Conservation (phyloP, 305 asterid genomes). For the Withania somnifera region DNA sequence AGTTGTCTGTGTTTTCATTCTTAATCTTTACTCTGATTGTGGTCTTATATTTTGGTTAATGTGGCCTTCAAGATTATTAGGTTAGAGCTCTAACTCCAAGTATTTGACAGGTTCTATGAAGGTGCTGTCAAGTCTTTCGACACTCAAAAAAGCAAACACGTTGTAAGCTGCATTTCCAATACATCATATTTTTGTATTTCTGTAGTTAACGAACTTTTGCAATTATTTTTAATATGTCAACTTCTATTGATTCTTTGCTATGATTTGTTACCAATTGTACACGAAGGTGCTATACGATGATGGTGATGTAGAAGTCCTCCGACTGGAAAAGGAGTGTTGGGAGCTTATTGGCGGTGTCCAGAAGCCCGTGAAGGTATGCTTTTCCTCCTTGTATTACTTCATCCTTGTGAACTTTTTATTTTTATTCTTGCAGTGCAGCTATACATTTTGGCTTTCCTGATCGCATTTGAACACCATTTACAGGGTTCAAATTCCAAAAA, state of each 20-base stretch:
- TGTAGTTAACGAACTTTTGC: not conserved
- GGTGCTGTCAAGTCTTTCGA: constrained; percentile 80
- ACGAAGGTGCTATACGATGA: constrained; percentile 74
- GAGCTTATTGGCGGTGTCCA: constrained; percentile 41
- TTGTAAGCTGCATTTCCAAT: constrained; percentile 42
- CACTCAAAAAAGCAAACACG: constrained; percentile 68
- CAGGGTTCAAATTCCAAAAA: constrained; percentile 59
- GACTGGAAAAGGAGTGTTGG: constrained; percentile 85
- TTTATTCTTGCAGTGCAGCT: not conserved
- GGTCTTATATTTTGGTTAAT: not conserved
- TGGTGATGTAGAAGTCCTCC: constrained; percentile 96
- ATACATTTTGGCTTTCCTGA: constrained; percentile 20
- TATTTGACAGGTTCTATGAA: constrained; percentile 59
- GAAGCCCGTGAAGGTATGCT: constrained; percentile 38
- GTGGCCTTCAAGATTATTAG: not conserved
- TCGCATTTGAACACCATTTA: constrained; percentile 20
- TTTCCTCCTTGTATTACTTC: not conserved
- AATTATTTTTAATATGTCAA: not conserved
- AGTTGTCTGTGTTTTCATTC: not conserved
- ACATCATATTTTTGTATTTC: constrained; percentile 2
- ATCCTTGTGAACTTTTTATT: not conserved
- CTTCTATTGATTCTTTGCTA: not conserved
- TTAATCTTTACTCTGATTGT: not conserved
- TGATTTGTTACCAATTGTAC: constrained; percentile 5
- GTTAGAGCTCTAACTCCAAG: constrained; percentile 1